These are phyloP conservation scores for Leptographium galeiforme DNA, from an alignment of 2,329 filamentous ascomycete species.

Conservation along the genomic window DNA sequence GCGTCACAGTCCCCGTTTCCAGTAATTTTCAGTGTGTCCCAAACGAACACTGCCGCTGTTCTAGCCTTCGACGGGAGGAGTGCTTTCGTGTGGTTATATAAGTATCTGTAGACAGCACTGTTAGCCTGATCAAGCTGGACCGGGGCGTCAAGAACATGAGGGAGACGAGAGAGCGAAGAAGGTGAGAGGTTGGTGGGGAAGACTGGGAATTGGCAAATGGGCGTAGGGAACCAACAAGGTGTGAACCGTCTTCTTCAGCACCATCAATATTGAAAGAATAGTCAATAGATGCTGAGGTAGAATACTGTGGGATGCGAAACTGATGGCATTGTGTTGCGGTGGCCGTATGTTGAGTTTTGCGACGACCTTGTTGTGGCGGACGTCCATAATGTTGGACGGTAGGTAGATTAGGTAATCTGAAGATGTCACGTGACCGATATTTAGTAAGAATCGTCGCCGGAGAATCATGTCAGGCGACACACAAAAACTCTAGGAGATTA, in stretches of 20 bases:
- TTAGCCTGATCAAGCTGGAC: neutral
- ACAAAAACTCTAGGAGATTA: too few species aligned
- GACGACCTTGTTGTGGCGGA: conserved; percentile 14
- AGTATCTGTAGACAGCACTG: neutral
- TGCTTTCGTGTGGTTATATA: neutral
- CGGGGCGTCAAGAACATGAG: neutral
- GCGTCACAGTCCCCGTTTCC: neutral
- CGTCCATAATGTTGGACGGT: conserved; percentile 1
- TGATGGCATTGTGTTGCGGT: conserved; percentile 9
- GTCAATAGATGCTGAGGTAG: conserved; percentile 17
- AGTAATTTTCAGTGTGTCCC: neutral
- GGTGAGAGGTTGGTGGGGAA: neutral
- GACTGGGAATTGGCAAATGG: neutral
- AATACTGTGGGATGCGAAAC: conserved; percentile 16
- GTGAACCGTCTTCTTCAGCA: conserved; percentile 8
- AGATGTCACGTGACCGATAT: conserved; percentile 5
- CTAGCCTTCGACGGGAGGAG: too few species aligned
- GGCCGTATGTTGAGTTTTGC: conserved; percentile 12
- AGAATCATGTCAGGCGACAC: too few species aligned
- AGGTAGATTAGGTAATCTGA: conserved; percentile 2
- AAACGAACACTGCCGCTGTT: neutral
- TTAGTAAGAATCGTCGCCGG: too few species aligned
- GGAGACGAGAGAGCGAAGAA: neutral
- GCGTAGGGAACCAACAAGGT: conserved; percentile 4
- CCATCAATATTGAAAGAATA: conserved; percentile 12